A percentile compares a stretch with the other conserved stretches of the same genome.
phyloP scores from a whole-genome alignment of 257 asterid genomes.

The Phtheirospermum japonicum region DNA sequence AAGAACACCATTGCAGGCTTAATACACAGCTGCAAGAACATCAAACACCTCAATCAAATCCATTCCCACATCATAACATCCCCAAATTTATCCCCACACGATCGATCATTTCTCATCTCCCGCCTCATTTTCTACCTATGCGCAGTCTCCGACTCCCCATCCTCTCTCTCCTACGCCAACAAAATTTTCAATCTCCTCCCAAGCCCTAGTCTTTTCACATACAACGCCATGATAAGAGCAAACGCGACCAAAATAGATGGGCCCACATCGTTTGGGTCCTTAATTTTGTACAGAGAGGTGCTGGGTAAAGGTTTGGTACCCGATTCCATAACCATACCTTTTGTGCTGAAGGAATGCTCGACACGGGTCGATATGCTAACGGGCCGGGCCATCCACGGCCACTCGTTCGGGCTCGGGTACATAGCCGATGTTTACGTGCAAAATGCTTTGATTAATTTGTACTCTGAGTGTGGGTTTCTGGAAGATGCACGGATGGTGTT shows the following conservation, averaged over 20 bases:
- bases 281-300: conserved; percentile 51
- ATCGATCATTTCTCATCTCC: conserved; percentile 51
- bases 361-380: conserved; percentile 33
- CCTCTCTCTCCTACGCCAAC: conserved; percentile 46
- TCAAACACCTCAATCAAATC: conserved; percentile 51
- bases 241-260: conserved; percentile 42
- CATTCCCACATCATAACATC: conserved; percentile 52
- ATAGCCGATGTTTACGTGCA: conserved; percentile 52
- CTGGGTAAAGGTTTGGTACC: conserved; percentile 40
- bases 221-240: conserved; percentile 76
- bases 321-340: conserved; percentile 60
- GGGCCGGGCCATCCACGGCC: conserved; percentile 57
- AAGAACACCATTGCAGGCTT: conserved; percentile 41
- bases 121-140: conserved; percentile 62
- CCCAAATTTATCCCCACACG: conserved; percentile 38
- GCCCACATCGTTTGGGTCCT: conserved; percentile 37
- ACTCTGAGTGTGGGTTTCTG: conserved; percentile 46
- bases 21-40: conserved; percentile 48
- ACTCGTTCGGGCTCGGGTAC: conserved; percentile 51
- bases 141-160: conserved; percentile 36
- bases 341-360: conserved; percentile 67
- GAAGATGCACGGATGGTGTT: conserved; percentile 63
- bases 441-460: conserved; percentile 58
- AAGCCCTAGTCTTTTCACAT: conserved; percentile 48
- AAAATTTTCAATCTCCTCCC: conserved; percentile 40